A percentile compares a stretch with the other conserved stretches of the same genome.
These are phyloP conservation scores for Nakazawaea molendinolei DNA, from an alignment of 805 yeast genomes.

Conservation along the genomic window DNA sequence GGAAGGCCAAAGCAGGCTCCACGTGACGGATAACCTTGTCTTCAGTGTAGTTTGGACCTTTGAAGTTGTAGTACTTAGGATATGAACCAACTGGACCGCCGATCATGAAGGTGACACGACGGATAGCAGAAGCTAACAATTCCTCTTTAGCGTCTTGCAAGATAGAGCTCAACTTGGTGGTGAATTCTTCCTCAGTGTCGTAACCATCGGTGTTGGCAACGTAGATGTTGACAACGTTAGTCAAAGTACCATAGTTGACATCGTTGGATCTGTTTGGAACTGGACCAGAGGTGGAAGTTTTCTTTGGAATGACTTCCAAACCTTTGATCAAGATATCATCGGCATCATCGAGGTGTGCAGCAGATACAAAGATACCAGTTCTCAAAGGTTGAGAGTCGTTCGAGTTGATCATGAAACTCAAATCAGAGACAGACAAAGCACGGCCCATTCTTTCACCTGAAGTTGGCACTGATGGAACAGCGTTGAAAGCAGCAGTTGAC, in stretches of 20 bases:
- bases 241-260: conserved; percentile 27
- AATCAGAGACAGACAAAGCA: conserved; percentile 89
- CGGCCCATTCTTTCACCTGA: conserved; percentile 48
- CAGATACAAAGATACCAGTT: conserved; percentile 79
- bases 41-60: conserved; percentile 79
- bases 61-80: conserved; percentile 94
- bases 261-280: conserved; percentile 38
- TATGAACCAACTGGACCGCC: conserved; percentile 80
- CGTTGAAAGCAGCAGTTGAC: conserved; percentile 65
- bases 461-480: conserved; percentile 44
- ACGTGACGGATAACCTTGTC: conserved; percentile 94
- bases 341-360: conserved; percentile 79
- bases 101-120: conserved; percentile 89
- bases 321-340: conserved; percentile 78
- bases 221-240: conserved; percentile 80
- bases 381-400: conserved; percentile 65
- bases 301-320: conserved; percentile 59
- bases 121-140: conserved; percentile 62
- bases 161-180: conserved; percentile 55
- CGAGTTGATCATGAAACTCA: conserved; percentile 74
- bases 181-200: conserved; percentile 59
- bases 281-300: conserved; percentile 34
- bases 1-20: conserved; percentile 98
- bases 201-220: conserved; percentile 71
- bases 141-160: conserved; percentile 66